Percentiles rank a stretch among this genome's conserved stretches.
These are phyloP conservation scores for Magnaporthiopsis incrustans DNA, from an alignment of 2,329 filamentous ascomycete species.

Conservation along the genomic window DNA sequence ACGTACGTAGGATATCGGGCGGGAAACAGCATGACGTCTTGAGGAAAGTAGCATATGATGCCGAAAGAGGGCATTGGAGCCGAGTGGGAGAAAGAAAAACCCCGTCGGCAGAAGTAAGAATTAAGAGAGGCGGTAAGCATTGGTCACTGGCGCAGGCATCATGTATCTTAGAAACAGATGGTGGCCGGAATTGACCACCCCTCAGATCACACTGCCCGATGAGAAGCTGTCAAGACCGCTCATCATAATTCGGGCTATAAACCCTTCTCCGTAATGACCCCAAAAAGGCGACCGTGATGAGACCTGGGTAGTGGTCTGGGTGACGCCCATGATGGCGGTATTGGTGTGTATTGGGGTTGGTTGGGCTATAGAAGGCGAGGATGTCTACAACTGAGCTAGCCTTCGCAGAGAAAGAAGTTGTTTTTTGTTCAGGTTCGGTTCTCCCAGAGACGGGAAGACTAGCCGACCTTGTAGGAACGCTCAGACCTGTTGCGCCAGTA, in stretches of 20 bases:
- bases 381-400: constrained; percentile 11
- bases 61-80: neutral
- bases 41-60: neutral
- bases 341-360: constrained; percentile 8
- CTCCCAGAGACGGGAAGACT: neutral
- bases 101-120: neutral
- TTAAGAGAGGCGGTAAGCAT: neutral
- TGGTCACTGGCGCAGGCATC: neutral
- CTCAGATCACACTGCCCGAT: too few species aligned
- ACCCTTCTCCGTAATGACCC: neutral
- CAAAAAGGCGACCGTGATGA: neutral
- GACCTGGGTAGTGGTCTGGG: constrained; percentile 53
- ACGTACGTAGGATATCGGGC: neutral
- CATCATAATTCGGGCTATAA: neutral
- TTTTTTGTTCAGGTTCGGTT: neutral
- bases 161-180: neutral
- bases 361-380: constrained; percentile 9
- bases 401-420: neutral
- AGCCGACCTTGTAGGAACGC: neutral
- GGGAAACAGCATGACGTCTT: neutral
- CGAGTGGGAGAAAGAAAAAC: neutral
- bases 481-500: neutral
- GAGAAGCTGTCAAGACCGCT: neutral
- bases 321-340: constrained; percentile 58
- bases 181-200: neutral